A percentile compares a stretch with the other conserved stretches of the same genome.
These are phyloP conservation scores for Diplodia scrobiculata DNA, from an alignment of 2,329 filamentous ascomycete species.

Conservation along the genomic window DNA sequence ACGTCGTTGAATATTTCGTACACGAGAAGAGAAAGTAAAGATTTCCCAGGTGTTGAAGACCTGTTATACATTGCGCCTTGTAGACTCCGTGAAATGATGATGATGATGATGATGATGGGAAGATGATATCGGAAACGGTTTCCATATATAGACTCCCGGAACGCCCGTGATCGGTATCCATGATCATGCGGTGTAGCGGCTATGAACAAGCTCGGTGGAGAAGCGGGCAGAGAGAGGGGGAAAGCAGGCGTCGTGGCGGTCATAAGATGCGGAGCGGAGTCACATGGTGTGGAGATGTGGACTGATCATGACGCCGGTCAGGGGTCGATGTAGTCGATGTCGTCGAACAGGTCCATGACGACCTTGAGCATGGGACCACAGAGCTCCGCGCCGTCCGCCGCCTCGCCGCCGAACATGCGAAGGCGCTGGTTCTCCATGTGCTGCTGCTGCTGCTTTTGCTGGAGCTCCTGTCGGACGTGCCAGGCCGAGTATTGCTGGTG, in stretches of 20 bases:
- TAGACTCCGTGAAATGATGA: not conserved
- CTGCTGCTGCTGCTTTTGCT: constrained; percentile 27
- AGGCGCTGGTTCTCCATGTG: constrained; percentile 42
- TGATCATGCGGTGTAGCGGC: not conserved
- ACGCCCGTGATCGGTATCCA: constrained; percentile 8
- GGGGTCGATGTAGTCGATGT: constrained; percentile 50
- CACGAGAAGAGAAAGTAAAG: constrained; percentile 5
- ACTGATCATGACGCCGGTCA: constrained; percentile 28
- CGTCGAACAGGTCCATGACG: constrained; percentile 50
- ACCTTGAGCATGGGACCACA: constrained; percentile 52
- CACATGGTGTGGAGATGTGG: not conserved
- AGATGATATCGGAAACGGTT: not conserved
- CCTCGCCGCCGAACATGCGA: constrained; percentile 50
- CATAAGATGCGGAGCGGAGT: not conserved
- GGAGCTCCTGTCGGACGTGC: constrained; percentile 40
- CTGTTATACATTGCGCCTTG: not conserved
- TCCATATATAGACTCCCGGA: constrained; percentile 1
- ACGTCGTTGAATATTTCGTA: constrained; percentile 8
- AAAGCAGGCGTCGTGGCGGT: not conserved
- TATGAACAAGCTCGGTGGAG: not conserved
- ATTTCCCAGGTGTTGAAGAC: not conserved
- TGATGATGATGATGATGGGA: not conserved
- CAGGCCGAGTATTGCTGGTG: constrained; percentile 44
- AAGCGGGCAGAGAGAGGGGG: not conserved
- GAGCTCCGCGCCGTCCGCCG: constrained; percentile 47